These are phyloP conservation scores for Vachellia collinsii DNA, from an alignment of 306 rosid species.

Conservation along the genomic window DNA sequence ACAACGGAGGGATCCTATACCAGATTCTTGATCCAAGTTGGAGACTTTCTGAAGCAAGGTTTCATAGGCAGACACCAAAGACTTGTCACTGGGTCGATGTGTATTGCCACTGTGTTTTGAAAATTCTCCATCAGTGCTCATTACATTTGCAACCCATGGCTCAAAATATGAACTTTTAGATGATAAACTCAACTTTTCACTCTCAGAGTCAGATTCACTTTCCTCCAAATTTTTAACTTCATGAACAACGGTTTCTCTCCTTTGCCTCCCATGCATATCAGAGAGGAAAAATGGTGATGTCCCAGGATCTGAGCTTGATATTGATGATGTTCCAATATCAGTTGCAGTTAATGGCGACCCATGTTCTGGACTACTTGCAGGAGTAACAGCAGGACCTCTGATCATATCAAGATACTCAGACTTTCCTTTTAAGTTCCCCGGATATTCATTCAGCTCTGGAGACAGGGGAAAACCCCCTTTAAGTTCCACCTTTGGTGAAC, in stretches of 20 bases:
- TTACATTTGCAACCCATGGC: slow-evolving; percentile 69
- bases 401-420: slow-evolving; percentile 40
- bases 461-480: slow-evolving; percentile 36
- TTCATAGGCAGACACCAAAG: slow-evolving; percentile 56
- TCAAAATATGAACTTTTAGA: slow-evolving; percentile 64
- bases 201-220: slow-evolving; percentile 63
- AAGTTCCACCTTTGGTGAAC: slow-evolving; percentile 42
- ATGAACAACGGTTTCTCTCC: slow-evolving; percentile 46
- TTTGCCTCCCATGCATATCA: slow-evolving; percentile 50
- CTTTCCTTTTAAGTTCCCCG: slow-evolving; percentile 45
- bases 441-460: slow-evolving; percentile 40
- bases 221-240: slow-evolving; percentile 53
- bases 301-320: slow-evolving; percentile 87
- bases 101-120: slow-evolving; percentile 49
- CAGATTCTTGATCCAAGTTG: slow-evolving; percentile 60
- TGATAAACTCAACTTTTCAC: slow-evolving; percentile 63
- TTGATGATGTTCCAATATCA: slow-evolving; percentile 84
- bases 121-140: slow-evolving; percentile 52
- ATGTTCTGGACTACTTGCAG: slow-evolving; percentile 62
- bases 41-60: slow-evolving; percentile 62
- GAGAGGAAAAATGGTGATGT: slow-evolving; percentile 63
- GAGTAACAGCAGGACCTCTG: slow-evolving; percentile 64
- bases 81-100: slow-evolving; percentile 45
- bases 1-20: slow-evolving; percentile 48
- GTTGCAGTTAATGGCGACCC: slow-evolving; percentile 77